Conservation (phyloP, 257 asterid genomes). For the Phtheirospermum japonicum region DNA sequence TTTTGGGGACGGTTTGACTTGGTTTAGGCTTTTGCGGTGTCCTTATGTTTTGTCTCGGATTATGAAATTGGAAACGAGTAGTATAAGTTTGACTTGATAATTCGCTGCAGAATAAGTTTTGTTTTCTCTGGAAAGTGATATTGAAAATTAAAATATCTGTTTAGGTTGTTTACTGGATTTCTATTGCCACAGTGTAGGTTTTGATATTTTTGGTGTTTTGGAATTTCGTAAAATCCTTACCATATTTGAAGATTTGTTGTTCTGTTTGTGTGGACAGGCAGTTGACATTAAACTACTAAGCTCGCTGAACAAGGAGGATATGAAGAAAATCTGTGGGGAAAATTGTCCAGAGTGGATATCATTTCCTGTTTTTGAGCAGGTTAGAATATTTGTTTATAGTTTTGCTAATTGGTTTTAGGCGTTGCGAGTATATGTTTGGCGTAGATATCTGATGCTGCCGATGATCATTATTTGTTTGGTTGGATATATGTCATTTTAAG, state of each 20-base stretch:
- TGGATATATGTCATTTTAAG: background rate
- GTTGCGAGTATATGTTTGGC: background rate
- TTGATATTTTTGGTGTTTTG: background rate
- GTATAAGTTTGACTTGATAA: background rate
- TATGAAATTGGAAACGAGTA: background rate
- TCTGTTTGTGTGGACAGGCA: conserved; percentile 58
- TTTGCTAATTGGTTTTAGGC: conserved; percentile 7
- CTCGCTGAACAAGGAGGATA: conserved; percentile 79
- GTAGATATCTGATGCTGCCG: background rate
- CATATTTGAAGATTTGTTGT: background rate
- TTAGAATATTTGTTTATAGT: conserved; percentile 25
- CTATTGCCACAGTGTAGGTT: no score
- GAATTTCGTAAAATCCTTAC: background rate
- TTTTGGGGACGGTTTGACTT: background rate
- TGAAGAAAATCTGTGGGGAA: conserved; percentile 91
- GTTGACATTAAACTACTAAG: conserved; percentile 79
- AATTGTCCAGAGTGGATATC: conserved; percentile 97
- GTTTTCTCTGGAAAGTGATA: background rate
- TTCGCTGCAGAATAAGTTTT: background rate
- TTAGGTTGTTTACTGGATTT: no score
- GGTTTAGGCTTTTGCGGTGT: no score
- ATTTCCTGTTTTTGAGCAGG: conserved; percentile 95
- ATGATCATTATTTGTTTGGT: background rate
- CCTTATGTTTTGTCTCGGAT: no score
- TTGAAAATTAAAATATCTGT: background rate